A percentile compares a stretch with the other conserved stretches of the same genome.
Conservation (phyloP, 768 basidiomycete genomes). For the Clathrus columnatus region DNA sequence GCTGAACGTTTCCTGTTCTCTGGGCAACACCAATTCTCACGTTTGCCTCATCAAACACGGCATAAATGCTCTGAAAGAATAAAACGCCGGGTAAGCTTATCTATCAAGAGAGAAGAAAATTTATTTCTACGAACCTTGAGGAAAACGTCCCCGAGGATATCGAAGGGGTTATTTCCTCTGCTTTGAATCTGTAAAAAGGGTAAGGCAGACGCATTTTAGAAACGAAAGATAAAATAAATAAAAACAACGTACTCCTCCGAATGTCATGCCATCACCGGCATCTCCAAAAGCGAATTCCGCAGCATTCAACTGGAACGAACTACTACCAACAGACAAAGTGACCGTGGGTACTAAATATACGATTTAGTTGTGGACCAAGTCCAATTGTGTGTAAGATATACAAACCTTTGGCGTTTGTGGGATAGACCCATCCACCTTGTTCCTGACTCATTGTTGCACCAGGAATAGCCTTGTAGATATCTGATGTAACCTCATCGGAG, state of each 20-base stretch:
- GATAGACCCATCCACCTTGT: constrained; percentile 32
- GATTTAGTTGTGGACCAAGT: background rate
- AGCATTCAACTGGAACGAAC: constrained; percentile 21
- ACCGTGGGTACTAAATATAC: constrained; percentile 20
- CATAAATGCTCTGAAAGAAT: constrained; percentile 19
- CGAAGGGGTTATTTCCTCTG: constrained; percentile 22
- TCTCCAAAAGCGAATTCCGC: constrained; percentile 20
- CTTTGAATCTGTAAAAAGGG: constrained; percentile 22
- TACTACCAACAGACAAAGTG: constrained; percentile 27
- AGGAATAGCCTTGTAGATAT: constrained; percentile 27
- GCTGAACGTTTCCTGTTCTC: constrained; percentile 12
- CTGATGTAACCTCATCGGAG: constrained; percentile 24
- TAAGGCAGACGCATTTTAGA: constrained; percentile 9
- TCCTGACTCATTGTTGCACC: constrained; percentile 27
- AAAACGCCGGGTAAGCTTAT: background rate
- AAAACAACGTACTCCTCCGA: constrained; percentile 15
- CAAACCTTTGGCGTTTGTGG: constrained; percentile 17
- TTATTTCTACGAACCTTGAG: constrained; percentile 15
- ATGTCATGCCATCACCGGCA: constrained; percentile 16
- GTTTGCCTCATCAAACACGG: constrained; percentile 20
- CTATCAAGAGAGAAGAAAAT: background rate
- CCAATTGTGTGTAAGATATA: background rate
- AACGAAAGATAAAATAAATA: background rate
- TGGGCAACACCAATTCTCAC: constrained; percentile 12
- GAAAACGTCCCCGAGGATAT: constrained; percentile 28